These are phyloP conservation scores for Volvox reticuliferus DNA, from an alignment of 139 green algal species.

Conservation along the genomic window DNA sequence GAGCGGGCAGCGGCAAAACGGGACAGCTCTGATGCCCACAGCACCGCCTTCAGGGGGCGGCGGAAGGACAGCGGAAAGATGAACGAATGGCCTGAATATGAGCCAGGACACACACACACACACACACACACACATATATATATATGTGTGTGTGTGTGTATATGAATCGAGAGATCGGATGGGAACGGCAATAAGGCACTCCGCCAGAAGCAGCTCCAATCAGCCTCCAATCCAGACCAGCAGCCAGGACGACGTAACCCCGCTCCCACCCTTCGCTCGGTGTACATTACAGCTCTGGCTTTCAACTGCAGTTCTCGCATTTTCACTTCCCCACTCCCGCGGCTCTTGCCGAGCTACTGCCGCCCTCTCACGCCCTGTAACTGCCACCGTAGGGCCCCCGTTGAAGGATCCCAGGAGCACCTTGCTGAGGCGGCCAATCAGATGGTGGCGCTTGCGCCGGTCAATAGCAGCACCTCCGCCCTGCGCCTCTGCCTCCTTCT, in stretches of 20 bases:
- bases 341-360: not conserved
- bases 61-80: not conserved
- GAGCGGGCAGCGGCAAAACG: constrained; percentile 45
- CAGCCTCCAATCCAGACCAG: no score
- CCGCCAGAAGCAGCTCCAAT: no score
- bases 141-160: no score
- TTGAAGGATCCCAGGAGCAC: no score
- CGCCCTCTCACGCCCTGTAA: not conserved
- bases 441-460: constrained; percentile 75
- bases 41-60: not conserved
- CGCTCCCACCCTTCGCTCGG: no score
- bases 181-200: not conserved
- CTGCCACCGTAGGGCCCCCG: not conserved
- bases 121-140: no score
- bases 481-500: constrained; percentile 74
- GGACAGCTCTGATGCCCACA: constrained; percentile 25
- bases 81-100: no score
- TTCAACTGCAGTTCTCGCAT: no score
- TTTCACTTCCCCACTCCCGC: not conserved
- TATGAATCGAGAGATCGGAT: not conserved
- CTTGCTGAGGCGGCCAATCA: constrained; percentile 82
- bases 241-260: no score
- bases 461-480: constrained; percentile 25
- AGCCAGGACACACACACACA: no score
- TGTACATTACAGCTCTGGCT: no score